Conservation (phyloP, 2,329 filamentous ascomycete species). For the Tolypocladium guangdongense region DNA sequence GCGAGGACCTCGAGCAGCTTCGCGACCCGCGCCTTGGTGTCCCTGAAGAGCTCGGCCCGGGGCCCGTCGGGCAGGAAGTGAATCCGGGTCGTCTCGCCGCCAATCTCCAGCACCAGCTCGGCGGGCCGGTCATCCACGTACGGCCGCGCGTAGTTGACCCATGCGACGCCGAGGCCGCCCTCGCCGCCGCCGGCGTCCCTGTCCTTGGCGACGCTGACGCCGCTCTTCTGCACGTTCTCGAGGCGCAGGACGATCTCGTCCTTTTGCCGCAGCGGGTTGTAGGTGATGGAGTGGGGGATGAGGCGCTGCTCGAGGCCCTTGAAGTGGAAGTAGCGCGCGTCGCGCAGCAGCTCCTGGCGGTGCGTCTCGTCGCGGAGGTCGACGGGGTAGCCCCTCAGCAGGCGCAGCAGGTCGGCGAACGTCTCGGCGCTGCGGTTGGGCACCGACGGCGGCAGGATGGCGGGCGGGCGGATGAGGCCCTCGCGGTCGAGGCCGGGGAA, state of each 20-base stretch:
- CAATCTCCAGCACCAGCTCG: conserved; percentile 74
- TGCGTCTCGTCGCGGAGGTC: conserved; percentile 67
- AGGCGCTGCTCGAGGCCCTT: conserved; percentile 83
- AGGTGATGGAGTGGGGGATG: conserved; percentile 64
- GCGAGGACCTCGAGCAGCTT: conserved; percentile 72
- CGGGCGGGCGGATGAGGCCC: conserved; percentile 72
- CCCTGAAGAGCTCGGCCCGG: conserved; percentile 63
- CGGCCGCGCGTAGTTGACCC: conserved; percentile 73
- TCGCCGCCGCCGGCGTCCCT: conserved; percentile 4
- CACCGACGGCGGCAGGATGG: conserved; percentile 72
- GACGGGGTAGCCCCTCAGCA: conserved; percentile 75
- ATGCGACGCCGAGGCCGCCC: conserved; percentile 27
- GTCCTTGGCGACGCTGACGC: conserved; percentile 55
- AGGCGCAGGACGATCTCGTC: conserved; percentile 71
- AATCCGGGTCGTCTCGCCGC: conserved; percentile 51
- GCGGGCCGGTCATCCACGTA: conserved; percentile 66
- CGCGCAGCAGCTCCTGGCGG: conserved; percentile 64
- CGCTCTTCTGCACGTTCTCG: conserved; percentile 82
- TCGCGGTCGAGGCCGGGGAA: conserved; percentile 78
- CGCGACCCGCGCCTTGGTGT: conserved; percentile 57
- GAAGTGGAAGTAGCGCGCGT: conserved; percentile 88
- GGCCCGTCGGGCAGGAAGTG: conserved; percentile 28
- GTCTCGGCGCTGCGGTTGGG: conserved; percentile 72
- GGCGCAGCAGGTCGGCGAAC: conserved; percentile 71
- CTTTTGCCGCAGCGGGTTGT: conserved; percentile 57